Base-by-base conservation (phyloP, 1,139 yeast genomes). In the Blastobotrys elegans region DNA sequence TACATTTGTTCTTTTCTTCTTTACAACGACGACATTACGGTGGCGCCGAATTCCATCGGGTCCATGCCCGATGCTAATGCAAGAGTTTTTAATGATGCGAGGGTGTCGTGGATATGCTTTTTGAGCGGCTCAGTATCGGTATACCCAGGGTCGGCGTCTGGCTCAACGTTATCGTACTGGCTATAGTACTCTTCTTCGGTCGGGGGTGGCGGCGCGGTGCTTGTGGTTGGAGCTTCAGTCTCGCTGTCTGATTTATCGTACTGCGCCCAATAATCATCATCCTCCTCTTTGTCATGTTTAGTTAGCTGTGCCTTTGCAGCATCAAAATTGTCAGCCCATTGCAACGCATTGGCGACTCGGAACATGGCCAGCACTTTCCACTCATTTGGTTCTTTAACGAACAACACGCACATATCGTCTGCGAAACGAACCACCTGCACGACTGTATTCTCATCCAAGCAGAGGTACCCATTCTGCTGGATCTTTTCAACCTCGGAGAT, bases 211-310 rank as follows among this genome's bases (percentile, higher is more conserved):
- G n/a, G n/a, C n/a, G n/a, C n/a, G n/a, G n/a, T n/a, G n/a, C n/a
- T n/a, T n/a, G n/a, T n/a, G n/a, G n/a, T n/a, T n/a, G n/a, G n/a
- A n/a, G n/a, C n/a, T n/a, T n/a, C 24, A 18, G 3, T 14, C 14
- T 20, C 40, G 17, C 4, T 11, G 13, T 36, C 40, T 4, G 40
- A 36, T 6, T 44, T 43, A 27, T 40, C 48, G 39, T 49, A 46
- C 22, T 22, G 38, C 2, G 27, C 42, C 52, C 52, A 49, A 18
- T 49, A 49, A 29, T 39, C 52, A 18, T 49, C 52, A 13, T 42
- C 51, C 14, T 27, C 39, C 2, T 22, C 39, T 14, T 22, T 5
- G 40, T 11, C 20, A 2, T n/a, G 26, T 40, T 30, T 18, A 6
- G 4, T 11, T 4, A 17, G n/a, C 14, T 13, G 18, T 22, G 24